A percentile compares a stretch with the other conserved stretches of the same genome.
phyloP scores from a whole-genome alignment of 257 asterid species.

The Vinca minor region DNA sequence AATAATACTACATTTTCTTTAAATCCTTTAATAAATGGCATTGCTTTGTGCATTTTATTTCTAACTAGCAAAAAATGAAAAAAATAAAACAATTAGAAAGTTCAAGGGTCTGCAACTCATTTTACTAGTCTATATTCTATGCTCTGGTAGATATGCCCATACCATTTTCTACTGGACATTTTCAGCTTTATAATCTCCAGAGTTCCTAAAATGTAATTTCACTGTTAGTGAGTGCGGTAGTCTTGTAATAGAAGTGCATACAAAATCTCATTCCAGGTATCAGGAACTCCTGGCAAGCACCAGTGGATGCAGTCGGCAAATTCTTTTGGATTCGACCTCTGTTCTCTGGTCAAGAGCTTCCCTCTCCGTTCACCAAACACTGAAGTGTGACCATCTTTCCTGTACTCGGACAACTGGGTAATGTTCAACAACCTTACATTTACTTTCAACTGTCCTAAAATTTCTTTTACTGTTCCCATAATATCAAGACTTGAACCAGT shows the following conservation, averaged over 20 bases:
- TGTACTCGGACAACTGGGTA: slow-evolving; percentile 70
- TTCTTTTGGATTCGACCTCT: slow-evolving; percentile 54
- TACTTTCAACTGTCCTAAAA: slow-evolving; percentile 29
- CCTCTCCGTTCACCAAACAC: slow-evolving; percentile 71
- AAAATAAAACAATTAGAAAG: not conserved
- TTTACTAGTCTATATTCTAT: not conserved
- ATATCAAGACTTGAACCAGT: slow-evolving; percentile 69
- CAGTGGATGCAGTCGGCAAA: slow-evolving; percentile 95
- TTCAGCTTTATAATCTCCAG: not conserved
- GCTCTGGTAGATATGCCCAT: not conserved
- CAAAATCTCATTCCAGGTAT: slow-evolving; percentile 71
- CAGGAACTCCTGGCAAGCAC: slow-evolving; percentile 97
- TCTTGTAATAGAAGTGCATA: slow-evolving; percentile 69
- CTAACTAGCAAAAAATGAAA: not conserved
- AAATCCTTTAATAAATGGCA: not conserved
- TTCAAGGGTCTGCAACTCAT: no score
- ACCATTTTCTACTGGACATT: not conserved
- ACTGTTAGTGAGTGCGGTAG: slow-evolving; percentile 25
- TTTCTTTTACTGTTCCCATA: slow-evolving; percentile 51
- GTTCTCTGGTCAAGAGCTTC: slow-evolving; percentile 65
- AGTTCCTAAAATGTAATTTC: not conserved
- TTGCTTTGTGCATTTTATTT: not conserved
- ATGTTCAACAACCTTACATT: slow-evolving; percentile 54
- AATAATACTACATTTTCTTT: not conserved
- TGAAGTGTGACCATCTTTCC: slow-evolving; percentile 79